Evolutionary conservation across 352 stramenopile species (phyloP).

Genomic region (Phytophthora pseudosyringae): DNA sequence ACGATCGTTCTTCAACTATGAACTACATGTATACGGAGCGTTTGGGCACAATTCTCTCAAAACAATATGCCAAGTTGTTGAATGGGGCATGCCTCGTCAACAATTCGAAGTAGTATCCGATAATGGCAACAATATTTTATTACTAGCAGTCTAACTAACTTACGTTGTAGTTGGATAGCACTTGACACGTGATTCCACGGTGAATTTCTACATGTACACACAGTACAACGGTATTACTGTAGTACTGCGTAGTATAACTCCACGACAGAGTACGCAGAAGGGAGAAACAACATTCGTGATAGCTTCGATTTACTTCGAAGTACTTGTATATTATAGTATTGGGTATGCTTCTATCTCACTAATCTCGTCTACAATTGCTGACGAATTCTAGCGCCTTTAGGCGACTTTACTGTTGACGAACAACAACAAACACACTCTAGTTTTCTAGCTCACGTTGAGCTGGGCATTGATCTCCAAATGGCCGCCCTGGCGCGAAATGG

Average conservation of each 20-base stretch:
- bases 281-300: neutral
- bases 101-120: no score
- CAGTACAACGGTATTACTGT: no score
- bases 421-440: conserved; percentile 9
- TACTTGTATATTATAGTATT: conserved; percentile 25
- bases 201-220: no score
- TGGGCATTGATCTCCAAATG: conserved; percentile 52
- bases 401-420: conserved; percentile 13
- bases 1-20: neutral
- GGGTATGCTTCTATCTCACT: conserved; percentile 23
- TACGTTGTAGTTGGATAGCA: neutral
- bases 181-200: neutral
- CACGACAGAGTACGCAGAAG: no score
- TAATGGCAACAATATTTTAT: no score
- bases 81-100: no score
- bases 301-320: conserved; percentile 20
- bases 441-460: conserved; percentile 52
- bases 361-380: conserved; percentile 16
- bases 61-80: no score
- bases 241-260: neutral
- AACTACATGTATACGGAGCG: neutral
- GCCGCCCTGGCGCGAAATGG: conserved; percentile 39
- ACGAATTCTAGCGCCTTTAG: conserved; percentile 15
- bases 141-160: no score
- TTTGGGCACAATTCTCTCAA: neutral